Evolutionary conservation across 495 filamentous ascomycete species (phyloP).

Genomic region (Xylaria flabelliformis): DNA sequence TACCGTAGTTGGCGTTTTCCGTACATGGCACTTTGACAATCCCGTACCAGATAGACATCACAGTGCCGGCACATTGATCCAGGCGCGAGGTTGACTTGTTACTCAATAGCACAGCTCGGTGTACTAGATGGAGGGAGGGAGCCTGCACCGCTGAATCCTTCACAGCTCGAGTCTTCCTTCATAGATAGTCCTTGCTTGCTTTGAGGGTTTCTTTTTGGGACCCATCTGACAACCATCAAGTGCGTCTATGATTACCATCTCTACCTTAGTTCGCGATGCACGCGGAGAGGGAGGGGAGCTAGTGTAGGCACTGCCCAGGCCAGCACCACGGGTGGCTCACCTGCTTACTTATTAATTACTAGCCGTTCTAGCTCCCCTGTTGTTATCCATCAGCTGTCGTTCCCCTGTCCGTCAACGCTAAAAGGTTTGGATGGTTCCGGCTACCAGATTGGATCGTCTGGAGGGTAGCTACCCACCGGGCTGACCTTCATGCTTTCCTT

Average conservation of each 20-base stretch:
- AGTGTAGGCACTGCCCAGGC: slow-evolving; percentile 20
- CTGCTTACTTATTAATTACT: slow-evolving; percentile 16
- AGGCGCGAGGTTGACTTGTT: slow-evolving; percentile 7
- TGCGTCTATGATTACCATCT: slow-evolving; percentile 3
- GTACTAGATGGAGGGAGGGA: background rate
- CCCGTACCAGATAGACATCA: background rate
- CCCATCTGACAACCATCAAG: slow-evolving; percentile 10
- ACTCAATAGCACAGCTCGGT: slow-evolving; percentile 11
- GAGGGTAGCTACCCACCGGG: slow-evolving; percentile 14
- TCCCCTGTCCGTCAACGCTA: slow-evolving; percentile 18
- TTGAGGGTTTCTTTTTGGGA: slow-evolving; percentile 19
- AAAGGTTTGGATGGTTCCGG: slow-evolving; percentile 13
- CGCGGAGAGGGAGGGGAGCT: background rate
- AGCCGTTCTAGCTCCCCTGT: background rate
- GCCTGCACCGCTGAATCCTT: slow-evolving; percentile 15
- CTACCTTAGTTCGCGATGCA: slow-evolving; percentile 9
- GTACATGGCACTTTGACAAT: background rate
- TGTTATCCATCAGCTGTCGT: slow-evolving; percentile 11
- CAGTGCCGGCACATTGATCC: slow-evolving; percentile 14
- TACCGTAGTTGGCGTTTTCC: slow-evolving; percentile 12
- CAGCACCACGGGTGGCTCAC: background rate
- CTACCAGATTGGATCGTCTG: slow-evolving; percentile 7
- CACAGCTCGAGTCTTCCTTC: background rate
- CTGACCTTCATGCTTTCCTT: slow-evolving; percentile 16
- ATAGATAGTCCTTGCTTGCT: background rate